Conservation (phyloP, 2,329 filamentous ascomycete genomes). For the Podosphaera aphanis region DNA sequence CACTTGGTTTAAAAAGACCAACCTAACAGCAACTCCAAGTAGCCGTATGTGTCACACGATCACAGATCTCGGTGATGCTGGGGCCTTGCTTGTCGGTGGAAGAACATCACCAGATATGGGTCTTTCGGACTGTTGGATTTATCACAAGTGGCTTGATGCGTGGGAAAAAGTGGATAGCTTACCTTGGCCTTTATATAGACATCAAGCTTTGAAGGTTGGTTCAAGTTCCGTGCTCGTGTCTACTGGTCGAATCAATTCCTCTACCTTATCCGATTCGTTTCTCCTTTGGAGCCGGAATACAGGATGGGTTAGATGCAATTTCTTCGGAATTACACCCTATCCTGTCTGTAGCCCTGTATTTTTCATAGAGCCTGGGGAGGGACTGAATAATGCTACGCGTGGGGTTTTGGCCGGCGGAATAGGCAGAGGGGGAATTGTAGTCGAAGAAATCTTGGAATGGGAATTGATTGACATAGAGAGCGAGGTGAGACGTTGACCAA, state of each 20-base stretch:
- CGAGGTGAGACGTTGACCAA: conserved; percentile 4
- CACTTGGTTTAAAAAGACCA: background rate
- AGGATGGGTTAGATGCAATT: conserved; percentile 13
- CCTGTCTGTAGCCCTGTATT: conserved; percentile 11
- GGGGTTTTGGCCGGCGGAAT: conserved; percentile 58
- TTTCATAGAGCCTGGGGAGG: conserved; percentile 2
- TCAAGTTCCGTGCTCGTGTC: conserved; percentile 23
- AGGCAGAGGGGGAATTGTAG: conserved; percentile 34
- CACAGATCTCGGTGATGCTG: conserved; percentile 34
- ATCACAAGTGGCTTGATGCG: conserved; percentile 24
- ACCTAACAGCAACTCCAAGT: conserved; percentile 16
- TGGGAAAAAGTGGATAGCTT: conserved; percentile 46
- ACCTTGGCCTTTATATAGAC: conserved; percentile 51
- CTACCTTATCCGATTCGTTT: conserved; percentile 6
- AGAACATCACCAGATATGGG: conserved; percentile 50
- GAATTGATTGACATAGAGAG: conserved; percentile 18
- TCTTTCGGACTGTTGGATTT: conserved; percentile 54
- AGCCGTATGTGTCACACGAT: conserved; percentile 53
- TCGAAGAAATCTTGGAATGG: conserved; percentile 43
- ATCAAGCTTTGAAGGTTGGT: conserved; percentile 34
- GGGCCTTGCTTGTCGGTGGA: conserved; percentile 50
- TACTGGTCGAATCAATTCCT: conserved; percentile 13
- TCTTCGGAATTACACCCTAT: conserved; percentile 1
- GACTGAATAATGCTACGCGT: conserved; percentile 17
- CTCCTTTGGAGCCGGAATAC: conserved; percentile 12